Base-by-base conservation (phyloP, 2,329 filamentous ascomycete species). In the Alternaria rosae region DNA sequence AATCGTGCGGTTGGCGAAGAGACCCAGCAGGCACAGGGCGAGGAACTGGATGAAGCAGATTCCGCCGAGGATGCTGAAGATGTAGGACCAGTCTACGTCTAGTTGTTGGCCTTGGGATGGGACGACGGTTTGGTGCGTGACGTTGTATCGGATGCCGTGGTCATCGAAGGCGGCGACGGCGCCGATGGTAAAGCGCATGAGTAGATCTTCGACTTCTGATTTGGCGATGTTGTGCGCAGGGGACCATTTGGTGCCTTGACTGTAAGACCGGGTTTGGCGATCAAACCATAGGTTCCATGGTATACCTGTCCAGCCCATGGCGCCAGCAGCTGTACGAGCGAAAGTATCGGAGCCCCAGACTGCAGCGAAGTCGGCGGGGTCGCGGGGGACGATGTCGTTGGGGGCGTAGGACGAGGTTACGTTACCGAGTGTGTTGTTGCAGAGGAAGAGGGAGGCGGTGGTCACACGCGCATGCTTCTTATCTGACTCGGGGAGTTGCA, bases 141-240 rank as follows among this genome's bases (percentile, higher is more conserved):
- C 42, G 8, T 65, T 67, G 57, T 72, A 71, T 3, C 67, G 69
- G 9, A 72, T 62, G 9, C 76, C 75, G 26, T 77, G 75, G 45
- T 78, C 74, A 50, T 78, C 74, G 35, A 75, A 77, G 2, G 75
- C 74, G 0, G 76, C 76, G 6, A 78, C 67, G 0, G 76, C 70
- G 10, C 74, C 71, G 43, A 77, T 74, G 1, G 70, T 72, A 51
- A 73, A 78, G 5, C 73, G 70, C 55, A 70, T 63, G 0, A 78
- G 52, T 3, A 76, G n/a, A 6, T 73, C 63, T 35, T 72, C 68
- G 2, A 77, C 62, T 1, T 71, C 61, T 0, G 56, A 5, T 3
- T 32, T 57, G 0, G 51, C 44, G 2, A 66, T 50, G 1, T 64
- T 13, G 9, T 47, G n/a, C 0, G 64, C 52, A 0, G 76, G 76